Base-by-base conservation (phyloP, 495 filamentous ascomycete species). In the Parmelia sp. region DNA sequence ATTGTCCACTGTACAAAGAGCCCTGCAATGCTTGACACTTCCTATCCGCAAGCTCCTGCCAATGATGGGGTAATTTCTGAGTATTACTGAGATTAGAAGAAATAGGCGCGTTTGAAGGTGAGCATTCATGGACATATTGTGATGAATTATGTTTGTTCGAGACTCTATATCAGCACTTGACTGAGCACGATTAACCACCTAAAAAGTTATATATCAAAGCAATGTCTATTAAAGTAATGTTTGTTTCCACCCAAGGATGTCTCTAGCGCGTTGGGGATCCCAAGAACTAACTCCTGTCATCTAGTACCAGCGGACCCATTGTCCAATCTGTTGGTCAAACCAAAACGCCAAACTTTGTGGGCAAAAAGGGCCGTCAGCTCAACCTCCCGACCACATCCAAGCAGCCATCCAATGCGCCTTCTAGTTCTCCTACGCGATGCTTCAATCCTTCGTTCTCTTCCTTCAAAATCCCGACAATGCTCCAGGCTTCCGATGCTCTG, bases 361-460 rank as follows among this genome's bases (percentile, higher is more conserved):
- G n/a, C 57, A 39, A 25, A 59, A 39, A 19, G n/a, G 15, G 17
- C 31, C 1, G n/a, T 59, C 57, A 59, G n/a, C 57, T 39, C 57
- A 39, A n/a, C 23, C 56, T 64, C 14, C 40, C 56, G 1, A 90
- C 82, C 61, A 86, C 73, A 70, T 88, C 84, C 69, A 93, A 75
- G 35, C 86, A 89, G 45, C 86, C 86, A 62, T 91, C 88, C 17
- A 91, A 83, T 0, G 84, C 84, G 27, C 77, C 75, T 73, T 91
- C 89, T 4, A 92, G 71, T 64, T 87, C 79, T 0, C 83, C 82
- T 1, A 93, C 77, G 42, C 88, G 76, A 37, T 79, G 79, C 75
- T 91, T 92, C 55, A 92, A 73, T 10, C 82, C 82, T 66, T 78
- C 79, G 65, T 92, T 93, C 76, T 93, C 89, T 45, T 86, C 86